phyloP scores from a whole-genome alignment of 2,329 filamentous ascomycete genomes.

The Trichoderma afroharzianum region DNA sequence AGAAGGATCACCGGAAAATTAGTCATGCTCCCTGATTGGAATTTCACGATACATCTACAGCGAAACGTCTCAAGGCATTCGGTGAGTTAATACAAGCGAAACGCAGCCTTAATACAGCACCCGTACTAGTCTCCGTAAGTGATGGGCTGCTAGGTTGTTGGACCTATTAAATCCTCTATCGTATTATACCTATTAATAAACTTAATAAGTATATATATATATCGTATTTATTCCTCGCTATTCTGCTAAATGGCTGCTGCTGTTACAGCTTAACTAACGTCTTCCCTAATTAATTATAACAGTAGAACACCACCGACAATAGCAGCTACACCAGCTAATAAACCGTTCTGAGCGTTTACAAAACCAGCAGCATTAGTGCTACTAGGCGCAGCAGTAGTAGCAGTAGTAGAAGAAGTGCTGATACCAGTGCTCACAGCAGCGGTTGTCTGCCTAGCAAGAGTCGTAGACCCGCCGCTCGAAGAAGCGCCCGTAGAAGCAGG shows the following conservation, averaged over 20 bases:
- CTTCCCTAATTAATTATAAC: conserved; percentile 25
- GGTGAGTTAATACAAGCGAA: no score
- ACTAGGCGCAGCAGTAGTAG: conserved; percentile 14
- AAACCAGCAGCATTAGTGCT: conserved; percentile 31
- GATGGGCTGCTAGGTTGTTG: background rate
- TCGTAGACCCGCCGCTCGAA: conserved; percentile 12
- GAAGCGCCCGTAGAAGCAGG: background rate
- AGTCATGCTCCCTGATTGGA: background rate
- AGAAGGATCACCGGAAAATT: background rate
- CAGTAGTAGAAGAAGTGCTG: conserved; percentile 20
- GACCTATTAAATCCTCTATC: background rate
- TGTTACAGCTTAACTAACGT: background rate
- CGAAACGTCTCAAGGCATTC: no score
- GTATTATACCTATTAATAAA: background rate
- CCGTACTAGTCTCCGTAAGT: no score
- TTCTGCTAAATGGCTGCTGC: background rate
- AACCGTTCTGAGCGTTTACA: conserved; percentile 32
- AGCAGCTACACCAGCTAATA: conserved; percentile 35
- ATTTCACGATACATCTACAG: background rate
- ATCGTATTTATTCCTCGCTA: background rate
- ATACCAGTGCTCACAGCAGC: background rate
- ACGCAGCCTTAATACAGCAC: no score
- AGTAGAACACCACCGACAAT: conserved; percentile 34
- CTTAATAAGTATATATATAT: background rate
- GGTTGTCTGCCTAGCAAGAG: conserved; percentile 1